Base-by-base conservation (phyloP, 148 eudicot species). In the Polygonum aviculare region DNA sequence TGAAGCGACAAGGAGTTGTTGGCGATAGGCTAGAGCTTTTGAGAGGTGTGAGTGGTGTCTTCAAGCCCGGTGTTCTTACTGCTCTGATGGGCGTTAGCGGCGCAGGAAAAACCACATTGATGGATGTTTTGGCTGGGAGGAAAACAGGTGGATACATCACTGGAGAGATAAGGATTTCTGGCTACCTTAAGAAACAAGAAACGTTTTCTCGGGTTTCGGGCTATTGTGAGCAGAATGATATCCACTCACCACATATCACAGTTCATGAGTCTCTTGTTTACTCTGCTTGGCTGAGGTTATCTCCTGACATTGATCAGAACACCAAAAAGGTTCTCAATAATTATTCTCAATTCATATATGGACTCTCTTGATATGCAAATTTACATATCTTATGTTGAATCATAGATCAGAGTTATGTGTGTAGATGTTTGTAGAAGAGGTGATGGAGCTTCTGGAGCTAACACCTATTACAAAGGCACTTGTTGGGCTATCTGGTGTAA, bases 11-110 rank as follows among this genome's bases (percentile, higher is more conserved):
- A 82, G 98, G 98, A 19, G 80, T 85, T 31, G 40, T 31, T 7
- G 90, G 86, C 75, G 93, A 87, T 22, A 84, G 70, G 33, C 75
- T 93, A 78, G 85, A 87, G 75, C 93, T 90, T 79, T 81, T 90
- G 33, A 93, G 88, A 79, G 89, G 90, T 2, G 89, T 90, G 2
- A 93, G 90, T 82, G 98, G 96, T 70, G 83, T 88, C 51, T 93
- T 90, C 67, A 85, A 93, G 80, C 98, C 98, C 1, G 93, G 97
- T 72, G 88, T 89, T 75, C 89, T 93, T 22, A 93, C 93, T 2
- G 97, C 97, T 77, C 81, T 90, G 5, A 93, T 92, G 97, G 97
- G 97, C 36, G 91, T 90, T 8, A 92, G 94, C 78, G 93, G 97
- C 60, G 97, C 97, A 3, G 97, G 96, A n/a, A 93, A 93, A 83